Conservation (phyloP, 768 basidiomycete species). For the Lepiota subincarnata region DNA sequence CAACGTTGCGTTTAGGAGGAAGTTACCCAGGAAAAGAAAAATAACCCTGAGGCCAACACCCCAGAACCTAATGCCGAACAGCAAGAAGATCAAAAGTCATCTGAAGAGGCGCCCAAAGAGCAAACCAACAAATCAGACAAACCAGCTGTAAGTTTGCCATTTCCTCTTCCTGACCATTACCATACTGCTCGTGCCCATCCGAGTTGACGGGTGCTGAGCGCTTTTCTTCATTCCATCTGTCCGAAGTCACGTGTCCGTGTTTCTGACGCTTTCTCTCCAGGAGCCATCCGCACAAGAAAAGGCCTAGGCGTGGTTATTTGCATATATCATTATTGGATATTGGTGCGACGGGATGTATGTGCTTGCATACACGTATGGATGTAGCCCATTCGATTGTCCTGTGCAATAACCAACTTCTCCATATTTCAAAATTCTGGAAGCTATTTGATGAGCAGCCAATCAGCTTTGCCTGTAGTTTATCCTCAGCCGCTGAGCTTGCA, state of each 20-base stretch:
- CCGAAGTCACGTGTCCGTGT: background rate
- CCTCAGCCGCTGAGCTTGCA: too few species aligned
- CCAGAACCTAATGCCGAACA: background rate
- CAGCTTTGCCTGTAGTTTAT: too few species aligned
- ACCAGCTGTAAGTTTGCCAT: too few species aligned
- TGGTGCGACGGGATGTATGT: background rate
- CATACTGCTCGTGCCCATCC: too few species aligned
- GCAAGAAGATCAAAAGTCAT: background rate
- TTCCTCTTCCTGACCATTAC: too few species aligned
- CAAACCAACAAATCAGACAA: too few species aligned
- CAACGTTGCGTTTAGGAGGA: background rate
- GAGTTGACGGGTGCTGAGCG: background rate
- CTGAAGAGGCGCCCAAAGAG: too few species aligned
- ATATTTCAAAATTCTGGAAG: too few species aligned
- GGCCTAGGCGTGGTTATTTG: background rate
- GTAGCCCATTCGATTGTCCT: background rate
- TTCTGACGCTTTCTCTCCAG: background rate
- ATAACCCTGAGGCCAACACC: background rate
- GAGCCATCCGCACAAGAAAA: background rate
- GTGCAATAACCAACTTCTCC: too few species aligned
- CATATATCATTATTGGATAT: slow-evolving; percentile 1
- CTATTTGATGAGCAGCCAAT: too few species aligned
- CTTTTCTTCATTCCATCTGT: background rate
- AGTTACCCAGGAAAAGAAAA: background rate
- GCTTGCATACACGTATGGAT: background rate